Conservation (phyloP, 2,329 filamentous ascomycete species). For the Fusarium vanettenii region DNA sequence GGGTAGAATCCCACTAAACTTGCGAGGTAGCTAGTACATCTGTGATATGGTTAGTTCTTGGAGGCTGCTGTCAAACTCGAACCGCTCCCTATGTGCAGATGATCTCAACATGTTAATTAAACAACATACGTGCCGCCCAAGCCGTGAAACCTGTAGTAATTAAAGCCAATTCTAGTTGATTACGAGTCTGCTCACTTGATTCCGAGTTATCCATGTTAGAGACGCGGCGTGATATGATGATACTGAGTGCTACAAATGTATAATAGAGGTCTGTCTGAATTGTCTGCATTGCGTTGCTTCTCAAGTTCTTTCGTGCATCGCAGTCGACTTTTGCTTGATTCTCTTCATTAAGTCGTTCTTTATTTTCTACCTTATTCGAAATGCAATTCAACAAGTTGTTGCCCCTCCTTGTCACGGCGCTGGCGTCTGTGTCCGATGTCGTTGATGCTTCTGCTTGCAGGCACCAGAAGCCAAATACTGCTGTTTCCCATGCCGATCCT, state of each 20-base stretch:
- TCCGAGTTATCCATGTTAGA: not conserved
- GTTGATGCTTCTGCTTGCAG: not conserved
- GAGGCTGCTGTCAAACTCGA: not conserved
- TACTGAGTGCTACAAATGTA: not conserved
- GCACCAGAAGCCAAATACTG: not conserved
- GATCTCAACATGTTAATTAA: not conserved
- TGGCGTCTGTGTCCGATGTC: not conserved
- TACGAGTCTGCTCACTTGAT: not conserved
- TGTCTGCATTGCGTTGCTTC: not conserved
- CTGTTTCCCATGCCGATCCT: not conserved
- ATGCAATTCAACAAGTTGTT: not conserved
- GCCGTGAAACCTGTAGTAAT: not conserved
- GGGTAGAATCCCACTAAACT: not conserved
- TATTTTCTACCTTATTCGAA: not conserved
- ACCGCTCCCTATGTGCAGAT: not conserved
- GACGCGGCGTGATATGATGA: not conserved
- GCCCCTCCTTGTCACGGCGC: not conserved
- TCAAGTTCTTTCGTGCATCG: not conserved
- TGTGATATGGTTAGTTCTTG: not conserved
- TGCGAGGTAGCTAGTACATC: not conserved
- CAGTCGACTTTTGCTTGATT: not conserved
- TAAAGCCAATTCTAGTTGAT: not conserved
- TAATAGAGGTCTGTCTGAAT: not conserved
- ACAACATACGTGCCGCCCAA: not conserved
- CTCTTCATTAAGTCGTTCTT: not conserved